phyloP scores from a whole-genome alignment of 2,329 filamentous ascomycete genomes.

The Aspergillus fructus region DNA sequence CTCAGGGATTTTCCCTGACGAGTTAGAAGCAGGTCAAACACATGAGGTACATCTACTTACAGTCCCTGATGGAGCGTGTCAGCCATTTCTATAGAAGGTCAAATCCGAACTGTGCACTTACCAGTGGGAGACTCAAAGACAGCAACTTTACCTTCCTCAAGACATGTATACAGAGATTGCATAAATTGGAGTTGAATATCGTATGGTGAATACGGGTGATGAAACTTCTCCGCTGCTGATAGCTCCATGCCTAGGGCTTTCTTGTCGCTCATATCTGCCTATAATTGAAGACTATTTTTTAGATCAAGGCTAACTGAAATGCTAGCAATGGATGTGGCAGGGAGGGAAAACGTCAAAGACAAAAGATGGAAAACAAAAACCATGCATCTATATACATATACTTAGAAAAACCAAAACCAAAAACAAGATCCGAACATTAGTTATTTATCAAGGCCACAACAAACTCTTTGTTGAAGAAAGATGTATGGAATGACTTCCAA shows the following conservation, averaged over 20 bases:
- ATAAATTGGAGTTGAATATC: constrained; percentile 87
- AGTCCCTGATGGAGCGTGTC: constrained; percentile 37
- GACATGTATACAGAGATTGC: constrained; percentile 74
- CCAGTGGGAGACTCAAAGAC: constrained; percentile 95
- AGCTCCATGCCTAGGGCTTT: constrained; percentile 31
- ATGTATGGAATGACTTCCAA: not conserved
- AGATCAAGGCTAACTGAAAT: not conserved
- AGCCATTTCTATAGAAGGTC: constrained; percentile 5
- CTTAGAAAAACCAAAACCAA: not conserved
- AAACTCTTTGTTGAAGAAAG: not conserved
- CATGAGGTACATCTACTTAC: constrained; percentile 28
- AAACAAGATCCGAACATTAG: not conserved
- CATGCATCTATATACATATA: not conserved
- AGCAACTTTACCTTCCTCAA: constrained; percentile 76
- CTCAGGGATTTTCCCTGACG: constrained; percentile 81
- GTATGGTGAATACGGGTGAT: constrained; percentile 86
- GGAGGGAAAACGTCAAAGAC: too few relatives aligned
- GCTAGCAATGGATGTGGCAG: not conserved
- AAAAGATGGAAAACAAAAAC: not conserved
- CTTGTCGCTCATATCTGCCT: not conserved
- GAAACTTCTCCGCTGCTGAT: constrained; percentile 59
- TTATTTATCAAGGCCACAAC: not conserved
- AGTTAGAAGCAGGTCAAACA: constrained; percentile 6
- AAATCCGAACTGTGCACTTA: constrained; percentile 40
- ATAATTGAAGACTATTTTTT: not conserved